Base-by-base conservation (phyloP, 345 rosid species). In the Pistacia integerrima region DNA sequence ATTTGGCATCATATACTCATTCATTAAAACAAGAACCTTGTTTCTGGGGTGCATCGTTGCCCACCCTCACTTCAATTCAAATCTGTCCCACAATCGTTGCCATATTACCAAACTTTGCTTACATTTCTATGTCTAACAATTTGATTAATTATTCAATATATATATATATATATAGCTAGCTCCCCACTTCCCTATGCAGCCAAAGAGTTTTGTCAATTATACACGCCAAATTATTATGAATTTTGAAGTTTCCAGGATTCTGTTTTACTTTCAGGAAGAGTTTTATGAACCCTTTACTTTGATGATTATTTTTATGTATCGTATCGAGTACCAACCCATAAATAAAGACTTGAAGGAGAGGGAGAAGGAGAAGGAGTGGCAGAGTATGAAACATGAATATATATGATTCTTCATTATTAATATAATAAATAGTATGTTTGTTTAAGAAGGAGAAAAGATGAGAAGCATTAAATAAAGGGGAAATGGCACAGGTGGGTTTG, bases 401-500 rank as follows among this genome's bases (percentile, higher is more conserved):
- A 25, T 25, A 25, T 25, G 25, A 25, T 25, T 25, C 25, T 25
- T 25, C 25, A 25, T 25, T 25, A 25, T 25, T 25, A 25, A 25
- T 25, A 25, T 25, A 25, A 25, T 25, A 25, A 0, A 30, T 30
- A 30, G 33, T 18, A 17, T 18, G 11, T n/a, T 58, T 22, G 25
- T n/a, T 8, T 22, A n/a, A n/a, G 4, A 30, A 30, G 33, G 33
- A 30, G 2, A 30, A 30, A 66, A 55, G 2, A 60, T 5, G 4
- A 44, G 35, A 67, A 49, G 18, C 76, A 73, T 68, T 70, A 69
- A 62, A 75, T 35, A 74, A 76, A 65, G 46, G 68, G 54, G n/a
- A 7, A 75, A 73, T 35, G 66, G 46, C 48, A 75, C 67, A 67
- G 82, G 67, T 82, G 86, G 78, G 62, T 28, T 41, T 84, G 87